Conservation (phyloP, 495 filamentous ascomycete species). For the Ramalina peruviana region DNA sequence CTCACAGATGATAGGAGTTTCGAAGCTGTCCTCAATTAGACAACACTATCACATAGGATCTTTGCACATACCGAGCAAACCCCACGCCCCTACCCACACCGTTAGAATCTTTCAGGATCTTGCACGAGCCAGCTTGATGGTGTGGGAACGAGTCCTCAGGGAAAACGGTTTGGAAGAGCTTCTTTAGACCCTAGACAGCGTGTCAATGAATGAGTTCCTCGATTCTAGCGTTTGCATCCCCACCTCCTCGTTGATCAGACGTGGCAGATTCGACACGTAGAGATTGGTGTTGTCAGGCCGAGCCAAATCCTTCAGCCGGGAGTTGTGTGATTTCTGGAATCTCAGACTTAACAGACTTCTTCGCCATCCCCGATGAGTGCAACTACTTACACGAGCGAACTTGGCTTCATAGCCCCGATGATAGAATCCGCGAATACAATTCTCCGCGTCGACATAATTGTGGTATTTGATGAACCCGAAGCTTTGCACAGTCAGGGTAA, state of each 20-base stretch:
- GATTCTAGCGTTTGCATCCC: conserved; percentile 15
- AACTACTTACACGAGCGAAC: conserved; percentile 58
- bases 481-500: conserved; percentile 29
- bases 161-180: conserved; percentile 34
- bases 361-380: neutral
- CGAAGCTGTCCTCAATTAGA: conserved; percentile 46
- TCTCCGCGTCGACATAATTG: conserved; percentile 76
- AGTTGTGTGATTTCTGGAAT: conserved; percentile 81
- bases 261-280: conserved; percentile 91
- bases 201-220: neutral
- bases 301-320: conserved; percentile 80
- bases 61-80: conserved; percentile 65
- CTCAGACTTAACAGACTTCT: conserved; percentile 13
- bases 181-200: conserved; percentile 5
- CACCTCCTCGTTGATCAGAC: conserved; percentile 77
- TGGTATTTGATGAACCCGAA: conserved; percentile 95
- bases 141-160: conserved; percentile 43
- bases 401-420: conserved; percentile 90
- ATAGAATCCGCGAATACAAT: conserved; percentile 92
- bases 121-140: conserved; percentile 74
- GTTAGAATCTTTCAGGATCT: conserved; percentile 79
- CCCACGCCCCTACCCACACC: conserved; percentile 93
- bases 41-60: neutral
- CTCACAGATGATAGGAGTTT: conserved; percentile 74
- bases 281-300: conserved; percentile 83